Evolutionary conservation across 352 stramenopile genomes (phyloP).

Genomic region (Pythium sp.): DNA sequence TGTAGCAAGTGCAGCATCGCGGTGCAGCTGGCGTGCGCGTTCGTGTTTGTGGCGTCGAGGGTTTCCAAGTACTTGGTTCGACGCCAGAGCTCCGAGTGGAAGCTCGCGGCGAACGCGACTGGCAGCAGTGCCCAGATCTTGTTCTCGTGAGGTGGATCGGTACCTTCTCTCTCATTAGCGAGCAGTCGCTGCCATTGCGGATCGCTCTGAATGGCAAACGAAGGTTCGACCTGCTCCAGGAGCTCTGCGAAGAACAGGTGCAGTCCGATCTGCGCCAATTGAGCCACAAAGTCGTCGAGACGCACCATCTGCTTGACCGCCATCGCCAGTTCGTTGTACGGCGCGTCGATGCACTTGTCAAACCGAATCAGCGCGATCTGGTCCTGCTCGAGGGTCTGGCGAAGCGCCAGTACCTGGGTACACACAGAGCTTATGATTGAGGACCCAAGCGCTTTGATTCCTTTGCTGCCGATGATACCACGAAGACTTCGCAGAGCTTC

Average conservation of each 20-base stretch:
- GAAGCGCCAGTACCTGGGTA: constrained; percentile 18
- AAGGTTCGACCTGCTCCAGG: constrained; percentile 4
- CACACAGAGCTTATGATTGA: constrained; percentile 5
- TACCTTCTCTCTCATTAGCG: constrained; percentile 11
- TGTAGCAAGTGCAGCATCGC: constrained; percentile 27
- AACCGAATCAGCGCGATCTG: constrained; percentile 34
- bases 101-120: constrained; percentile 38
- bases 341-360: constrained; percentile 21
- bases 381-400: constrained; percentile 22
- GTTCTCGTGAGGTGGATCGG: constrained; percentile 8
- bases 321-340: constrained; percentile 25
- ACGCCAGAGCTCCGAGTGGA: constrained; percentile 44
- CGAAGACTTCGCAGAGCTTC: constrained; percentile 16
- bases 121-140: constrained; percentile 36
- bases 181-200: constrained; percentile 12
- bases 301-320: constrained; percentile 29
- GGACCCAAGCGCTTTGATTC: constrained; percentile 10
- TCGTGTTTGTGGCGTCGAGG: constrained; percentile 44
- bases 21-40: constrained; percentile 43
- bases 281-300: constrained; percentile 18
- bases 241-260: constrained; percentile 20
- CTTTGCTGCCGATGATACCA: constrained; percentile 15
- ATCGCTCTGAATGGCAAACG: not conserved
- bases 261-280: constrained; percentile 18
- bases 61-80: constrained; percentile 29